Evolutionary conservation across 805 yeast species (phyloP).

Genomic region (Candida ulmi): DNA sequence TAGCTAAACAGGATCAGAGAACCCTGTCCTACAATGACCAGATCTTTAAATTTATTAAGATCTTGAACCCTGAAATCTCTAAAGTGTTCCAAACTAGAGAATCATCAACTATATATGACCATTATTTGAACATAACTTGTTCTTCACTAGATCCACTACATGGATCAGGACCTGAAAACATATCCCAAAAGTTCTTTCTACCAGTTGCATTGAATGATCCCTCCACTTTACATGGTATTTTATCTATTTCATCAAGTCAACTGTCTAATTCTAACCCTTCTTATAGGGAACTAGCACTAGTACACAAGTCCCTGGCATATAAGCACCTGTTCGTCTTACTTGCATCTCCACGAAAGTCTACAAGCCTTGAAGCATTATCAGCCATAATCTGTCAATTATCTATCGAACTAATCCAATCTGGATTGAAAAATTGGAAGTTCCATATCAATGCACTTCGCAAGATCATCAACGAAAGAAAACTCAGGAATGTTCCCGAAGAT

Average conservation of each 20-base stretch:
- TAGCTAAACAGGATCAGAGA: no score
- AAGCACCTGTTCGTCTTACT: conserved; percentile 8
- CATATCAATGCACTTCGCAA: conserved; percentile 9
- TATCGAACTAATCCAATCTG: conserved; percentile 9
- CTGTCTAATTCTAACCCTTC: conserved; percentile 6
- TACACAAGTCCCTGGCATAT: conserved; percentile 10
- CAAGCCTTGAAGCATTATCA: conserved; percentile 6
- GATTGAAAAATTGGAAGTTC: conserved; percentile 7
- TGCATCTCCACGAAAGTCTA: conserved; percentile 1
- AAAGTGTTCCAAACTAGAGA: conserved; percentile 5
- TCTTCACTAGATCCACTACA: conserved; percentile 8
- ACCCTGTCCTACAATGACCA: not conserved
- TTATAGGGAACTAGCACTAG: conserved; percentile 3
- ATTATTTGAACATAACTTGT: conserved; percentile 8
- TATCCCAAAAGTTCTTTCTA: conserved; percentile 11
- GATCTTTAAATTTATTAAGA: not conserved
- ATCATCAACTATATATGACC: conserved; percentile 3
- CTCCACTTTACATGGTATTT: conserved; percentile 10
- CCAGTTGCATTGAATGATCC: conserved; percentile 11
- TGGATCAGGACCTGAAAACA: conserved; percentile 11
- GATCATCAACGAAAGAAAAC: conserved; percentile 5
- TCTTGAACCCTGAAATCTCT: not conserved
- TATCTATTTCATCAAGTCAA: conserved; percentile 11
- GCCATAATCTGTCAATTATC: conserved; percentile 12
- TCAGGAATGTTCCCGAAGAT: conserved; percentile 2